Conservation (phyloP, 768 basidiomycete genomes). For the Russula foetens region DNA sequence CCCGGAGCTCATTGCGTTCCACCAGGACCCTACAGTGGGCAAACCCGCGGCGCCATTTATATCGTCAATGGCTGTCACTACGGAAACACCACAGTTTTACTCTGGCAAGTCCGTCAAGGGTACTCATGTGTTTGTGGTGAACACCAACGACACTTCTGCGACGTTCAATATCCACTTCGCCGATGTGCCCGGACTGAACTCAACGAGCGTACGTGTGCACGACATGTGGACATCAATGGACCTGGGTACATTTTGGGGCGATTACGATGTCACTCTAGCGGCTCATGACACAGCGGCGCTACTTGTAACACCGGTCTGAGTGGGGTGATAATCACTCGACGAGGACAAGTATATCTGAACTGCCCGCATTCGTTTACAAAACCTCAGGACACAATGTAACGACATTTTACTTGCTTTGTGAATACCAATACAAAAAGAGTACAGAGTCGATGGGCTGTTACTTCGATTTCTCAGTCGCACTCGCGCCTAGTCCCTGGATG, state of each 20-base stretch:
- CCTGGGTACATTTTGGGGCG: conserved; percentile 34
- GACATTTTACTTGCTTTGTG: neutral
- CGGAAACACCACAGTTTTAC: conserved; percentile 46
- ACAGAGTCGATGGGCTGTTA: neutral
- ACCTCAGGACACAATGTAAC: too few relatives aligned
- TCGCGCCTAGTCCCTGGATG: neutral
- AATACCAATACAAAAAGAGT: neutral
- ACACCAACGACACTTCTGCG: conserved; percentile 33
- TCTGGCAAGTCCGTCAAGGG: conserved; percentile 42
- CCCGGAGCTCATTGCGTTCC: conserved; percentile 44
- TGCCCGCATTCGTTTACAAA: too few relatives aligned
- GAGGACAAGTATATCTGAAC: too few relatives aligned
- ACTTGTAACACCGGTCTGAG: conserved; percentile 29
- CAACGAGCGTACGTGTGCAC: conserved; percentile 32
- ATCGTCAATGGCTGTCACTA: conserved; percentile 32
- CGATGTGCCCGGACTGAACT: conserved; percentile 36
- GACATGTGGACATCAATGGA: conserved; percentile 48
- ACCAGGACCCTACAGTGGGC: conserved; percentile 40
- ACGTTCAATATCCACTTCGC: conserved; percentile 40
- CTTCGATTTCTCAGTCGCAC: neutral
- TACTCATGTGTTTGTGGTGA: conserved; percentile 47
- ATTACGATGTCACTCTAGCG: conserved; percentile 35
- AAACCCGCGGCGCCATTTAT: conserved; percentile 42
- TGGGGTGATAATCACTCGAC: too few relatives aligned
- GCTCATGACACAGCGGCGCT: conserved; percentile 48